These are phyloP conservation scores for Pancytospora philotis DNA, from an alignment of 371 early-diverging fungal genomes.

Conservation along the genomic window DNA sequence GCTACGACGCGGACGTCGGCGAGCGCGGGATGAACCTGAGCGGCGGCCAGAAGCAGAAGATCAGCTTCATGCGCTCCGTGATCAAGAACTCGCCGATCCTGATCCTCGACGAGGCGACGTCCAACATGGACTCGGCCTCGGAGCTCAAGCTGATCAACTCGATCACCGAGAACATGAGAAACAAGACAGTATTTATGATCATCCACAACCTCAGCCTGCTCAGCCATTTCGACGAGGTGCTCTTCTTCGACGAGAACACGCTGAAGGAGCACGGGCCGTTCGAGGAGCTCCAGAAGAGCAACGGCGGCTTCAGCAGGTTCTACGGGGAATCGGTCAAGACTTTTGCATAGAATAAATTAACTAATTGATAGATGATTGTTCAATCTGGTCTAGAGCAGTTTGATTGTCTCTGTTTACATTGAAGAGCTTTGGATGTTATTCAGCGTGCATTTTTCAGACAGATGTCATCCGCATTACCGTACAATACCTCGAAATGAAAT, in stretches of 20 bases:
- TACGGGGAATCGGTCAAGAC: slow-evolving; percentile 5
- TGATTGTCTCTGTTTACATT: no score
- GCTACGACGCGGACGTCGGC: slow-evolving; percentile 63
- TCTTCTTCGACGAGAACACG: slow-evolving; percentile 59
- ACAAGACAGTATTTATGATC: slow-evolving; percentile 71
- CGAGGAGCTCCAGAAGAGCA: slow-evolving; percentile 3
- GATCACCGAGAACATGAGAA: slow-evolving; percentile 65
- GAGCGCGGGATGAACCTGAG: slow-evolving; percentile 55
- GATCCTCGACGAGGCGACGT: slow-evolving; percentile 62
- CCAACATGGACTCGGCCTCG: slow-evolving; percentile 64
- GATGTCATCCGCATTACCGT: no score
- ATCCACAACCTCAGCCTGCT: slow-evolving; percentile 75
- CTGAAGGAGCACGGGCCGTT: neutral
- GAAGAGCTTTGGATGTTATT: no score
- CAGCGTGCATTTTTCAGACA: no score
- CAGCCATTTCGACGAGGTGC: slow-evolving; percentile 62
- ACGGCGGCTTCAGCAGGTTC: slow-evolving; percentile 4
- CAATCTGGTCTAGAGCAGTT: no score
- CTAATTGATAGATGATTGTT: no score
- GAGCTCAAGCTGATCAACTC: slow-evolving; percentile 78
- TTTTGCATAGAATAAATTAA: no score
- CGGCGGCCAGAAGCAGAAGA: slow-evolving; percentile 65
- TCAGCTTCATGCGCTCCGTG: slow-evolving; percentile 63
- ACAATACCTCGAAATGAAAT: no score
- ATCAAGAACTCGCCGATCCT: slow-evolving; percentile 61